These are phyloP conservation scores for Aspergillus unguis DNA, from an alignment of 2,329 filamentous ascomycete genomes.

Conservation along the genomic window DNA sequence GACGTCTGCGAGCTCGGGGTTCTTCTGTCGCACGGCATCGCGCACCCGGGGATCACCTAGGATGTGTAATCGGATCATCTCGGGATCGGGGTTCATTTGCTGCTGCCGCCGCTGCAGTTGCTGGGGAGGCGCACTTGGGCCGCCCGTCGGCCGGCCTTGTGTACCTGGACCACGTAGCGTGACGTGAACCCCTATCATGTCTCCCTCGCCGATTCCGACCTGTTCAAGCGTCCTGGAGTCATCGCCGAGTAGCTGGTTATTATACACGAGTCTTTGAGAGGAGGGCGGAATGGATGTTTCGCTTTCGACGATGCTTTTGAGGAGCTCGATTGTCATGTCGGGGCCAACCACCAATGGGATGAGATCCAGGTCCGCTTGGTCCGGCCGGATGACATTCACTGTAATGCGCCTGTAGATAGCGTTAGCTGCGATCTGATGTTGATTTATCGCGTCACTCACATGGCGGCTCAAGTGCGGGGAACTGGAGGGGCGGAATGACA, in stretches of 20 bases:
- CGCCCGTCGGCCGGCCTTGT: constrained; percentile 23
- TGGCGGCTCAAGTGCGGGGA: constrained; percentile 21
- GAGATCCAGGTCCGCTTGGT: constrained; percentile 68
- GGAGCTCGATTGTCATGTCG: constrained; percentile 76
- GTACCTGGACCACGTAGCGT: constrained; percentile 30
- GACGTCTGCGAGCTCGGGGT: constrained; percentile 72
- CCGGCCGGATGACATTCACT: constrained; percentile 74
- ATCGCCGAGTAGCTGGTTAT: constrained; percentile 75
- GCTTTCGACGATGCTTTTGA: constrained; percentile 84
- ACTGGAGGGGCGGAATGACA: constrained; percentile 7
- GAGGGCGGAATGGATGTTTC: constrained; percentile 71
- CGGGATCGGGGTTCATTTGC: constrained; percentile 58
- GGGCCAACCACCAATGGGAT: constrained; percentile 77
- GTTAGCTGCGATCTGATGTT: background rate
- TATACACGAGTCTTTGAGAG: constrained; percentile 83
- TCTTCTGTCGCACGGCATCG: constrained; percentile 65
- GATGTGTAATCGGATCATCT: constrained; percentile 77
- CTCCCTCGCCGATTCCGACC: constrained; percentile 77
- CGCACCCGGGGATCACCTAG: constrained; percentile 73
- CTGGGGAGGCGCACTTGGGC: constrained; percentile 30
- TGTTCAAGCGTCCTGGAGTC: constrained; percentile 78
- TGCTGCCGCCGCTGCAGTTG: constrained; percentile 28
- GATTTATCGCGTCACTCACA: constrained; percentile 17
- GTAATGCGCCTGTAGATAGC: constrained; percentile 72
- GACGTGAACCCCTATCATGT: constrained; percentile 88